Conservation (phyloP, 83 land plant species). For the Picea mariana region DNA sequence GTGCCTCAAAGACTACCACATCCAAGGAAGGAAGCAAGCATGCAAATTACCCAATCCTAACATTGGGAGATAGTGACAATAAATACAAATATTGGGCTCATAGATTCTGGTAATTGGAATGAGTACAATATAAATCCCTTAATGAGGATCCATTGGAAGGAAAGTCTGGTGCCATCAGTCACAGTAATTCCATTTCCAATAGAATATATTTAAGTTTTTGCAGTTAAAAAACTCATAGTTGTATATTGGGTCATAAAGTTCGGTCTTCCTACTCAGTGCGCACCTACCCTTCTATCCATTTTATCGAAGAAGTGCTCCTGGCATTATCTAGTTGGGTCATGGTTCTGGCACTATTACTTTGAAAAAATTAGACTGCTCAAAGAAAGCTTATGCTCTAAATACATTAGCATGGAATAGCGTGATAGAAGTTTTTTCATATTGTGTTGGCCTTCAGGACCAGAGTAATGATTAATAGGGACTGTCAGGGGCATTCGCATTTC, state of each 20-base stretch:
- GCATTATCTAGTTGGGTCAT: slow-evolving; percentile 30
- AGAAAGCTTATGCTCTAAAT: slow-evolving; percentile 33
- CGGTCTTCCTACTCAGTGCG: slow-evolving; percentile 5
- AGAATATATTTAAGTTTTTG: slow-evolving; percentile 16
- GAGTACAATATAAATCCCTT: slow-evolving; percentile 1
- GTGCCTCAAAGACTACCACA: slow-evolving; percentile 33
- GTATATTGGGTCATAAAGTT: slow-evolving; percentile 11
- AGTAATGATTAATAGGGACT: too few species aligned
- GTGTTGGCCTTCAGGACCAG: not conserved
- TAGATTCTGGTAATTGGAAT: slow-evolving; percentile 40
- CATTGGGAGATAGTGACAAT: slow-evolving; percentile 39
- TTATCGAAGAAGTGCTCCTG: slow-evolving; percentile 23
- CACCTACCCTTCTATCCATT: slow-evolving; percentile 23
- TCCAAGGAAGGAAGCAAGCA: slow-evolving; percentile 32
- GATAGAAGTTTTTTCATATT: not conserved
- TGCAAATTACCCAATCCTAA: slow-evolving; percentile 37
- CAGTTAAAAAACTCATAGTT: slow-evolving; percentile 17
- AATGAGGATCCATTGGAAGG: too few species aligned
- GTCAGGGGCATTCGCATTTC: too few species aligned
- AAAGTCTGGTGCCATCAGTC: too few species aligned
- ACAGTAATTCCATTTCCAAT: too few species aligned
- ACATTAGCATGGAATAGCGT: slow-evolving; percentile 26
- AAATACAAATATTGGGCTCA: slow-evolving; percentile 40
- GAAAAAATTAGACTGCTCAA: slow-evolving; percentile 34
- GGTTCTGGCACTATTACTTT: slow-evolving; percentile 36